Conservation (phyloP, 345 rosid species). For the Syzygium aromaticum region DNA sequence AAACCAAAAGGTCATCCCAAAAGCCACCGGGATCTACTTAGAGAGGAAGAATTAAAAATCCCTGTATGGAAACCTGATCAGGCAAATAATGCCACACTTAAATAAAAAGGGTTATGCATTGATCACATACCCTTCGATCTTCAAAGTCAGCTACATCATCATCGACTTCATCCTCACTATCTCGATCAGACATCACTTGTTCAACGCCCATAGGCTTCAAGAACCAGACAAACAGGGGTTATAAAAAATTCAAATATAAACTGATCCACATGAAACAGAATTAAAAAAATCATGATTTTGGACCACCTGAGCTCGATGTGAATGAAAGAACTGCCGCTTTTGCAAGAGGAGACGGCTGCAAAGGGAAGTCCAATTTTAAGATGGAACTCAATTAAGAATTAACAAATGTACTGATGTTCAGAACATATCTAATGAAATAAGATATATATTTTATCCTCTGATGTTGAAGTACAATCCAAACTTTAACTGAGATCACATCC, state of each 20-base stretch:
- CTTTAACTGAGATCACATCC: background rate
- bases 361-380: background rate
- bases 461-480: background rate
- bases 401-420: background rate
- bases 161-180: slow-evolving; percentile 98
- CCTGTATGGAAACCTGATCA: background rate
- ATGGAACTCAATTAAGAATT: background rate
- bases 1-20: background rate
- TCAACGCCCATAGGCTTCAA: slow-evolving; percentile 85
- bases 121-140: slow-evolving; percentile 73
- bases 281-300: background rate
- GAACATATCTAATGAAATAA: background rate
- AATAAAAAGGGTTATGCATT: background rate
- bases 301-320: slow-evolving; percentile 96
- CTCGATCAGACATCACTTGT: slow-evolving; percentile 90
- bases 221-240: slow-evolving; percentile 1
- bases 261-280: background rate
- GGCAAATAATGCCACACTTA: background rate
- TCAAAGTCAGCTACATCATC: slow-evolving; percentile 99
- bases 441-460: background rate
- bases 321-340: slow-evolving; percentile 91
- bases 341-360: slow-evolving; percentile 78
- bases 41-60: background rate
- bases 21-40: background rate
- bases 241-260: background rate